A percentile compares a stretch with the other conserved stretches of the same genome.
phyloP scores from a whole-genome alignment of 352 stramenopile species.

The Albugo candida region DNA sequence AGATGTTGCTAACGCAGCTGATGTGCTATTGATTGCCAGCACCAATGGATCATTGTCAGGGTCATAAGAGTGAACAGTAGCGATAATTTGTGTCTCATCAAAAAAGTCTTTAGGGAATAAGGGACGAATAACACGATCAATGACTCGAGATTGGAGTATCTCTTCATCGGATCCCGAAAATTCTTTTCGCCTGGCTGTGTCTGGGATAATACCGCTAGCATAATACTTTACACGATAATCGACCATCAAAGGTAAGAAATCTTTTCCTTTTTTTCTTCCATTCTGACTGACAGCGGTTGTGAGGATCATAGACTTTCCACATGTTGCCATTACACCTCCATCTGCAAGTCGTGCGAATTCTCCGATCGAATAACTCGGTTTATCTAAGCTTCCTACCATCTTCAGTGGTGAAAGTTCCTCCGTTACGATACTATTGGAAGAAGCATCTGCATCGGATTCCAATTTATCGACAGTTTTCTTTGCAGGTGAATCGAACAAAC shows the following conservation, averaged over 20 bases:
- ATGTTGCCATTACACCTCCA: slow-evolving; percentile 61
- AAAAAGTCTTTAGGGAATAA: slow-evolving; percentile 88
- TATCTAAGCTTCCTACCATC: slow-evolving; percentile 27
- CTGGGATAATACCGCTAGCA: slow-evolving; percentile 73
- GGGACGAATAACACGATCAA: slow-evolving; percentile 91
- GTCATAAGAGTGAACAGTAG: slow-evolving; percentile 78
- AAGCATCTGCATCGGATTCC: background rate
- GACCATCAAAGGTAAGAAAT: slow-evolving; percentile 85
- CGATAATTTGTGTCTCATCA: slow-evolving; percentile 90
- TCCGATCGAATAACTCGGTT: slow-evolving; percentile 35
- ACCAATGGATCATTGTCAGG: slow-evolving; percentile 69
- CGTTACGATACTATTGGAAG: slow-evolving; percentile 1
- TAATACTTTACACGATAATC: slow-evolving; percentile 87
- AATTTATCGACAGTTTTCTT: background rate
- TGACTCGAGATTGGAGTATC: slow-evolving; percentile 89
- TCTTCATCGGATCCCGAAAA: slow-evolving; percentile 86
- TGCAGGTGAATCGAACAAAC: background rate
- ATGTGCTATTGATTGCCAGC: slow-evolving; percentile 79
- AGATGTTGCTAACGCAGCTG: slow-evolving; percentile 62
- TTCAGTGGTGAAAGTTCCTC: slow-evolving; percentile 3
- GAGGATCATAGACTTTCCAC: slow-evolving; percentile 72
- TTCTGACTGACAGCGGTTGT: slow-evolving; percentile 61
- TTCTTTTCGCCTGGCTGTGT: slow-evolving; percentile 72
- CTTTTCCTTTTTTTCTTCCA: slow-evolving; percentile 15
- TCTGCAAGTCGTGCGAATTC: slow-evolving; percentile 75